These are phyloP conservation scores for Diaporthe longicolla DNA, from an alignment of 2,329 filamentous ascomycete species.

Conservation along the genomic window DNA sequence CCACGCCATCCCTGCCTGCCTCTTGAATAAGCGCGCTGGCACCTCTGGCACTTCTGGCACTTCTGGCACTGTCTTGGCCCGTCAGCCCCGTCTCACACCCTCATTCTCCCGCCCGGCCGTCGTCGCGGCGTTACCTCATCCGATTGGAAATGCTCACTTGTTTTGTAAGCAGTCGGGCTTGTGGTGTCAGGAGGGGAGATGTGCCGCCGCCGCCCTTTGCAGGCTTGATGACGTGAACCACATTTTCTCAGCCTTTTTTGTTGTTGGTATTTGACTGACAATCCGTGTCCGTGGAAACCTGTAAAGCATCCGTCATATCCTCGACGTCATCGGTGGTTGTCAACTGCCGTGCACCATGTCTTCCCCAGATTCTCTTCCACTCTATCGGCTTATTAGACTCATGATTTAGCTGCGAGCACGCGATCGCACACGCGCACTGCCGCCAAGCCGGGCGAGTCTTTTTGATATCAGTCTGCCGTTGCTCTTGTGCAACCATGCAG, in stretches of 20 bases:
- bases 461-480: neutral
- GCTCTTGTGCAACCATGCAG: neutral
- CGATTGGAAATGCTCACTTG: constrained; percentile 18
- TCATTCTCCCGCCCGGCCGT: neutral
- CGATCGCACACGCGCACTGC: constrained; percentile 14
- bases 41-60: constrained; percentile 31
- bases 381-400: neutral
- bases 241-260: neutral
- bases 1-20: constrained; percentile 4
- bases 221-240: neutral
- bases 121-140: constrained; percentile 4
- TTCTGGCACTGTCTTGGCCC: constrained; percentile 25
- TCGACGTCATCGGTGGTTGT: neutral
- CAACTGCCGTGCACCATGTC: neutral
- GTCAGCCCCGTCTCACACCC: neutral
- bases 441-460: constrained; percentile 11
- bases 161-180: constrained; percentile 8
- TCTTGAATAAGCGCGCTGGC: constrained; percentile 25
- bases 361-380: constrained; percentile 18
- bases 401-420: neutral
- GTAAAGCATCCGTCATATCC: neutral
- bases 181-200: neutral
- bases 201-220: constrained; percentile 1
- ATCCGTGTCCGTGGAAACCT: neutral
- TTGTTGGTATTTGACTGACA: neutral